Percentiles rank a stretch among this genome's conserved stretches.
phyloP scores from a whole-genome alignment of 2,329 filamentous ascomycete species.

The Podosphaera aphanis region DNA sequence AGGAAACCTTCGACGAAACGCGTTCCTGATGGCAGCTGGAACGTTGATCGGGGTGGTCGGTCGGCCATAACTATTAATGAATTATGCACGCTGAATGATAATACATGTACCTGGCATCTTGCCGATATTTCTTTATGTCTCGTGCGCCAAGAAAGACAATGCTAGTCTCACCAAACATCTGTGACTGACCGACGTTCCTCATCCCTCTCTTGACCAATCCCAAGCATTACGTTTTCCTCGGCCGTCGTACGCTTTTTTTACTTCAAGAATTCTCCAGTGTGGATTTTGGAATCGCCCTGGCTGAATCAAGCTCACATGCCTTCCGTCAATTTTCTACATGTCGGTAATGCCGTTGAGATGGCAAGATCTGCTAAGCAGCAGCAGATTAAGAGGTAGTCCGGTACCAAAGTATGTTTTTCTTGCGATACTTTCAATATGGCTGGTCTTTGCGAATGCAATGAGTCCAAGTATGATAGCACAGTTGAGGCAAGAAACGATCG shows the following conservation, averaged over 20 bases:
- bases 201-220: background rate
- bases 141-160: background rate
- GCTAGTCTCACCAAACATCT: background rate
- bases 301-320: constrained; percentile 14
- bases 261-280: background rate
- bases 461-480: constrained; percentile 28
- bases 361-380: constrained; percentile 10
- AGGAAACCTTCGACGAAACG: too few relatives aligned
- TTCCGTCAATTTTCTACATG: constrained; percentile 9
- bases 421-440: constrained; percentile 9
- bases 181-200: too few relatives aligned
- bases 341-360: constrained; percentile 18
- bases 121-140: background rate
- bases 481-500: constrained; percentile 35
- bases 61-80: too few relatives aligned
- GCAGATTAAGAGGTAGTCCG: constrained; percentile 5
- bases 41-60: too few relatives aligned
- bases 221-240: background rate
- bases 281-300: background rate
- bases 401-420: constrained; percentile 11
- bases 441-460: constrained; percentile 21
- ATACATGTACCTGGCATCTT: background rate
- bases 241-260: background rate
- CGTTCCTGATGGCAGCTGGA: too few relatives aligned
- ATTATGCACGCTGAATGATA: too few relatives aligned